Evolutionary conservation across 2,329 filamentous ascomycete genomes (phyloP), one percentile per base, ranked within the genome.

Genomic region (Pyricularia sp.): DNA sequence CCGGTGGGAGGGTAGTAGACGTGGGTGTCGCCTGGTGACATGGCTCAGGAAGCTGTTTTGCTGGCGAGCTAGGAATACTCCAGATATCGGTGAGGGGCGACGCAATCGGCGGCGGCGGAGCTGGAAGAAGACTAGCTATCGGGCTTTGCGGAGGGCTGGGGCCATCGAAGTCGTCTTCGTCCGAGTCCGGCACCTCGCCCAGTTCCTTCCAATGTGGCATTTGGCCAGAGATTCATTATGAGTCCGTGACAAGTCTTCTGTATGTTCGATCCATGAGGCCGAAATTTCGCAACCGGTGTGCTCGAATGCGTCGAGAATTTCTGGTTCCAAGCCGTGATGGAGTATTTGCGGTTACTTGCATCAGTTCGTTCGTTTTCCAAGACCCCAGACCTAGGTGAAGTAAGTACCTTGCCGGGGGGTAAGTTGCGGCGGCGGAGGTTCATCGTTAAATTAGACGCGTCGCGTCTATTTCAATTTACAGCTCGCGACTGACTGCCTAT

Each of bases 141-240:
- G 49, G 49, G 16, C 55, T 64, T 26, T 33, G 53, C 28, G 63
- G 55, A n/a, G 28, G 44, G 62, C 62, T 64, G 60, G 76, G 72
- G 65, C 72, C 75, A 67, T 77, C 74, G 69, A 75, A 72, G 4
- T 71, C 73, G 72, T 78, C 76, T 69, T 78, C 76, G 70, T 78
- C 76, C 70, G 76, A 78, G 70, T 78, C 76, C 61, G 76, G 76
- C 70, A 78, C 76, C 70, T 76, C 76, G 70, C 76, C 76, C 73
- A 75, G 70, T 72, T 76, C 74, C 74, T 77, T 76, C 76, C 76
- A 78, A 70, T 73, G 75, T 68, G 72, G 74, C 76, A 78, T 78
- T 70, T 68, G 67, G 66, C 60, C 70, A 65, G 66, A 64, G 65
- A 73, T 69, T 70, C 75, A 77, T 77, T 67, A 64, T 68, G 57